Evolutionary conservation across 768 basidiomycete genomes (phyloP).

Genomic region (Hygrocybe punicea): DNA sequence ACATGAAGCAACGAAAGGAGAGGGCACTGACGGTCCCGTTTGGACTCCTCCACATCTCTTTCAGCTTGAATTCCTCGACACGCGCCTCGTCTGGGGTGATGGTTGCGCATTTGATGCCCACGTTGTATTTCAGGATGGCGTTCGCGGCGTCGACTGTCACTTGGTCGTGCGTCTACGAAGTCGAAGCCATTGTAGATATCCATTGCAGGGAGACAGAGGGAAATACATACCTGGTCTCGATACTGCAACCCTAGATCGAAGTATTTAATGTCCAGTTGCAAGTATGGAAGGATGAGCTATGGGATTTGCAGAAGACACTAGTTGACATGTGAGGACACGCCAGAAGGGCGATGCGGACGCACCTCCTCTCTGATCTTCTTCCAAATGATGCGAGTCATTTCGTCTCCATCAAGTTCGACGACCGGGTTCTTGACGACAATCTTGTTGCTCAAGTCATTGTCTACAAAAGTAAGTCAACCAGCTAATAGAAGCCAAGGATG

Average conservation of each 20-base stretch:
- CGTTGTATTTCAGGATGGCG: conserved; percentile 90
- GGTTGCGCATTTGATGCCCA: conserved; percentile 98
- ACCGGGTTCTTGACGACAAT: conserved; percentile 86
- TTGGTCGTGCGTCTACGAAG: conserved; percentile 78
- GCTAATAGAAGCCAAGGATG: not conserved
- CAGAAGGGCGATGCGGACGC: conserved; percentile 21
- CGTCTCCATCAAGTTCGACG: conserved; percentile 95
- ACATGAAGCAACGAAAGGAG: not conserved
- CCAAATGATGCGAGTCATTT: conserved; percentile 99
- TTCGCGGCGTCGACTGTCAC: conserved; percentile 92
- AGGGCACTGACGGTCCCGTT: conserved; percentile 75
- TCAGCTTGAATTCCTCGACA: conserved; percentile 94
- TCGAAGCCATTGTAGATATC: not conserved
- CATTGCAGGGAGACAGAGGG: not conserved
- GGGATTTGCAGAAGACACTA: conserved; percentile 6
- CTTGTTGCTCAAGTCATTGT: conserved; percentile 43
- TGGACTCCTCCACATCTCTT: conserved; percentile 98
- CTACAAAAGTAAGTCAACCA: conserved; percentile 8
- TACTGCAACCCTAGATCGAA: conserved; percentile 94
- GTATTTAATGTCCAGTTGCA: conserved; percentile 96
- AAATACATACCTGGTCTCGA: conserved; percentile 68
- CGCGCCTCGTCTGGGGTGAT: conserved; percentile 98
- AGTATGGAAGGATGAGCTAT: conserved; percentile 91
- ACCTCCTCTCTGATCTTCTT: conserved; percentile 97
- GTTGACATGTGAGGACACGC: not conserved